Evolutionary conservation across 305 asterid species (phyloP).

Genomic region (Nicotiana rustica): DNA sequence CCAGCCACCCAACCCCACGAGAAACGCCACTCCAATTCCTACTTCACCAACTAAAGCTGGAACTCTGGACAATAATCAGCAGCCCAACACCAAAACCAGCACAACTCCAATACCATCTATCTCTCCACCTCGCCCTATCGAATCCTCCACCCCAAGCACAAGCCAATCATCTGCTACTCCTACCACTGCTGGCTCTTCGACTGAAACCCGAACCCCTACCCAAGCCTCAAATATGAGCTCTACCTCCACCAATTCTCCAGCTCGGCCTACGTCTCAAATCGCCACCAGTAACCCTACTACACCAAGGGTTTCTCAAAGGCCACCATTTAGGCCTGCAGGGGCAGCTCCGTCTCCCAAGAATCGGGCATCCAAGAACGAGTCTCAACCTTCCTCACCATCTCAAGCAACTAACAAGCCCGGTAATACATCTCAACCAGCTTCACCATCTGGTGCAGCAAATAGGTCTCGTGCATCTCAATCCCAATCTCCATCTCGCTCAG

Average conservation of each 20-base stretch:
- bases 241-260: slow-evolving; percentile 20
- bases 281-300: slow-evolving; percentile 6
- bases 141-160: not conserved
- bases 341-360: slow-evolving; percentile 30
- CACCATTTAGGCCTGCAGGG: slow-evolving; percentile 35
- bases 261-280: not conserved
- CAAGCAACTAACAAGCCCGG: slow-evolving; percentile 21
- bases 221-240: not conserved
- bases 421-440: slow-evolving; percentile 10
- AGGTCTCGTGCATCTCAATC: slow-evolving; percentile 42
- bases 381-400: slow-evolving; percentile 14
- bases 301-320: slow-evolving; percentile 14
- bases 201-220: slow-evolving; percentile 16
- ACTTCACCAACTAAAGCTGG: not conserved
- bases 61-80: not conserved
- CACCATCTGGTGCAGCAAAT: not conserved
- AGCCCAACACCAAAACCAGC: not conserved
- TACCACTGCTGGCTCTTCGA: not conserved
- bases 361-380: not conserved
- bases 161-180: not conserved
- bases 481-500: slow-evolving; percentile 45
- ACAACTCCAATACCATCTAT: not conserved
- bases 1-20: not conserved
- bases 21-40: not conserved
- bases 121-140: not conserved